Base-by-base conservation (phyloP, 345 rosid genomes). In the Eucalyptus erythrocorys region DNA sequence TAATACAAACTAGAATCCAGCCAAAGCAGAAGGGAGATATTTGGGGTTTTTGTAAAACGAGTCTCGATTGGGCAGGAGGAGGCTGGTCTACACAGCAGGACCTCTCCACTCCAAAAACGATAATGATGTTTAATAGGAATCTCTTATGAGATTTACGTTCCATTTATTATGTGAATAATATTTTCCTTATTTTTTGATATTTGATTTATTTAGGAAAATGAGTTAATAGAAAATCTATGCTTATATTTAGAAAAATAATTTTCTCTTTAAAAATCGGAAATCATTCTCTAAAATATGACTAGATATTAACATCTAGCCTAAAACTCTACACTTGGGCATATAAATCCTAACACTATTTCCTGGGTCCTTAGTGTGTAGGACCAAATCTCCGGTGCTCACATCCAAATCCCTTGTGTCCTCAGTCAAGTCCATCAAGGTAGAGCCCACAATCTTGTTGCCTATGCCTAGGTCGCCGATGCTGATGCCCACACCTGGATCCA, bases 341-440 rank as follows among this genome's bases (percentile, higher is more conserved):
- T 51, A 51, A 24, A 55, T 12, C 61, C 61, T 22, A 55, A 55
- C 6, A 1, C 13, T 55, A 26, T 10, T 55, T 24, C 61, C 0
- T 10, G 1, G 61, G 61, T 55, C 61, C 30, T 22, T 26, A 55
- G 6, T 0, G 0, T 53, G 26, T 0, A 55, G 30, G 30, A 55
- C 30, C 61, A 55, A 55, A 24, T 55, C 61, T 22, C 61, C 1
- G 0, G 6, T 55, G 61, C 13, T 11, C 1, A 55, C 1, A 1
- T 55, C 30, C 61, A 55, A 55, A 55, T 55, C 61, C 61, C 30
- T 24, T 22, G 61, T 26, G 13, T 13, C 30, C 61, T 55, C 6
- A 1, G 27, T 55, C 30, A 26, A 26, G 61, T 55, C 61, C 61
- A 55, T 55, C 61, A 55, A 55, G 61, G 1, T 55, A 55, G 61